Evolutionary conservation across 352 stramenopile species (phyloP).

Genomic region (Plasmopara viticola): DNA sequence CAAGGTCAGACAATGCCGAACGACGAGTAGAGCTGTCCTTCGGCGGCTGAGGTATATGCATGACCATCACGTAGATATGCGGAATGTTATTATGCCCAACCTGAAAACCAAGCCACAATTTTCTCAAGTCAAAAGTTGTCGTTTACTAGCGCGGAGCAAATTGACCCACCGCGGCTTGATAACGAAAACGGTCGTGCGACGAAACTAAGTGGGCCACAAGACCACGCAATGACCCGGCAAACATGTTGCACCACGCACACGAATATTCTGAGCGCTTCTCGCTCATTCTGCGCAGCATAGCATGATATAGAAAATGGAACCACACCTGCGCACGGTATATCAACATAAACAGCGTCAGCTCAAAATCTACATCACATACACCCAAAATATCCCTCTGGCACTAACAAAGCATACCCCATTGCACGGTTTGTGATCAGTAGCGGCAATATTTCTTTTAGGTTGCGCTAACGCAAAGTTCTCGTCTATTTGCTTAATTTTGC

Average conservation of each 20-base stretch:
- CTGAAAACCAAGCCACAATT: slow-evolving; percentile 16
- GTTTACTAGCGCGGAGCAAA: not conserved
- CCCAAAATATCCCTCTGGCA: not conserved
- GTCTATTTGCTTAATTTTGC: slow-evolving; percentile 15
- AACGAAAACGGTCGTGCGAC: slow-evolving; percentile 73
- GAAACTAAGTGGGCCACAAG: slow-evolving; percentile 71
- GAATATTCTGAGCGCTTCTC: slow-evolving; percentile 79
- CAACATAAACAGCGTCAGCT: slow-evolving; percentile 1
- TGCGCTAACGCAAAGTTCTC: slow-evolving; percentile 30
- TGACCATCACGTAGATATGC: slow-evolving; percentile 77
- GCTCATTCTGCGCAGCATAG: slow-evolving; percentile 69
- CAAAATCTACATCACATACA: slow-evolving; percentile 1
- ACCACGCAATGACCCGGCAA: slow-evolving; percentile 57
- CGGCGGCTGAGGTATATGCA: slow-evolving; percentile 20
- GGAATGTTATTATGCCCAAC: slow-evolving; percentile 73
- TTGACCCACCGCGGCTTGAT: slow-evolving; percentile 56
- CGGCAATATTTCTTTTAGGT: slow-evolving; percentile 30
- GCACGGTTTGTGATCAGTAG: slow-evolving; percentile 16
- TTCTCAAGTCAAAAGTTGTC: not conserved
- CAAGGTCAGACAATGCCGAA: slow-evolving; percentile 47
- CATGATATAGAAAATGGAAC: slow-evolving; percentile 84
- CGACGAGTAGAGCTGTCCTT: slow-evolving; percentile 19
- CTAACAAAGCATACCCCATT: slow-evolving; percentile 21
- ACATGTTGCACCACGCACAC: slow-evolving; percentile 82
- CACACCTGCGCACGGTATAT: slow-evolving; percentile 38